Percentiles rank a stretch among this genome's conserved stretches.
Conservation (phyloP, 768 basidiomycete species). For the Neoboletus subvelutipes region DNA sequence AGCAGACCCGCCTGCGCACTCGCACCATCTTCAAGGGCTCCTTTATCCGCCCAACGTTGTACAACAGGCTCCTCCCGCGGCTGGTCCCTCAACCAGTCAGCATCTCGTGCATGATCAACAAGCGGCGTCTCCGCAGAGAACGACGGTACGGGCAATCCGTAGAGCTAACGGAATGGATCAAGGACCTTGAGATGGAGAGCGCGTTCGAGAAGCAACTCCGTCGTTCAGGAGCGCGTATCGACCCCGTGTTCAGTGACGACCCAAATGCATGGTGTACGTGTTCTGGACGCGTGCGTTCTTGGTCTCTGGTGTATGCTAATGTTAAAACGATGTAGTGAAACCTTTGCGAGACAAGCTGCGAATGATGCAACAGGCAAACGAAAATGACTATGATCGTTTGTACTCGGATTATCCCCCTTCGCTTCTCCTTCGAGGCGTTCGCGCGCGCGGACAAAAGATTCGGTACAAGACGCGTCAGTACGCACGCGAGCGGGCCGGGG, state of each 20-base stretch:
- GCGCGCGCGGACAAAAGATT: slow-evolving; percentile 60
- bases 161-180: slow-evolving; percentile 33
- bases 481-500: slow-evolving; percentile 62
- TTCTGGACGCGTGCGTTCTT: background rate
- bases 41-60: slow-evolving; percentile 60
- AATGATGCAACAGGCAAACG: slow-evolving; percentile 35
- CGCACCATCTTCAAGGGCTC: slow-evolving; percentile 73
- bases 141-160: slow-evolving; percentile 41
- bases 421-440: slow-evolving; percentile 48
- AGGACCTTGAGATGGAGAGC: slow-evolving; percentile 38
- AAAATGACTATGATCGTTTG: slow-evolving; percentile 43
- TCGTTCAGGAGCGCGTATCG: slow-evolving; percentile 18
- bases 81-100: slow-evolving; percentile 74
- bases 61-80: slow-evolving; percentile 72
- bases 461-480: slow-evolving; percentile 64
- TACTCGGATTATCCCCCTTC: slow-evolving; percentile 44
- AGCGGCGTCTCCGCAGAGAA: slow-evolving; percentile 44
- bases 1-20: slow-evolving; percentile 50
- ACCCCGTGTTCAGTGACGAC: slow-evolving; percentile 30
- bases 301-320: slow-evolving; percentile 2
- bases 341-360: slow-evolving; percentile 35
- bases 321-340: slow-evolving; percentile 28
- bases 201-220: slow-evolving; percentile 37
- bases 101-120: slow-evolving; percentile 69
- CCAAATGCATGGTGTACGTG: slow-evolving; percentile 23